Evolutionary conservation across 257 asterid genomes (phyloP).

Genomic region (Thymus quinquecostatus): DNA sequence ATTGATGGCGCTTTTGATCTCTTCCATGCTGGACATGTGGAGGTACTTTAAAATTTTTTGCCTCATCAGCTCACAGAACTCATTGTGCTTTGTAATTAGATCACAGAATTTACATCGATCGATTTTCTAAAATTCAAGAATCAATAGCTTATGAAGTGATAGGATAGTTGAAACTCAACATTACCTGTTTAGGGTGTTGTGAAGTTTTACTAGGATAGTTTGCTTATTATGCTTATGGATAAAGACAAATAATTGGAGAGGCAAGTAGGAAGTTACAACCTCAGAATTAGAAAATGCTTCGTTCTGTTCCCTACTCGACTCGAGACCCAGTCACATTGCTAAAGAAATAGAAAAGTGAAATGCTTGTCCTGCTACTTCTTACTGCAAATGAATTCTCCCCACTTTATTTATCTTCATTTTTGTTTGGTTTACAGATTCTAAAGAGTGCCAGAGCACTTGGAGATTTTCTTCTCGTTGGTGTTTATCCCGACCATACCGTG

Average conservation of each 20-base stretch:
- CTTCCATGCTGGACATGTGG: constrained; percentile 97
- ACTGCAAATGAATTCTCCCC: not conserved
- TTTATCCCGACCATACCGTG: constrained; percentile 75
- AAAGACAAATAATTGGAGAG: not conserved
- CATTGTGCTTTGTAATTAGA: constrained; percentile 16
- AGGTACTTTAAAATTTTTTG: constrained; percentile 53
- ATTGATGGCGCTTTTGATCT: constrained; percentile 98
- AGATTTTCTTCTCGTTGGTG: constrained; percentile 93
- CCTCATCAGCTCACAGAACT: constrained; percentile 7
- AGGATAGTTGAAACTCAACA: not conserved
- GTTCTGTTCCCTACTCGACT: not conserved
- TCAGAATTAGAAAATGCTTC: not conserved
- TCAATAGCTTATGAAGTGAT: not conserved
- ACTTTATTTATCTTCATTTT: constrained; percentile 3
- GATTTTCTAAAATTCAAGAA: not conserved
- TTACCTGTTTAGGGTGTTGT: not conserved
- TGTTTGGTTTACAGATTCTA: constrained; percentile 64
- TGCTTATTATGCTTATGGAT: not conserved
- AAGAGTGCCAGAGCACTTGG: constrained; percentile 84
- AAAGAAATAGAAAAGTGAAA: not conserved
- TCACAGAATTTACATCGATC: not conserved
- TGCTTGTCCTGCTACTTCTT: not conserved
- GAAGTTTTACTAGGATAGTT: constrained; percentile 5
- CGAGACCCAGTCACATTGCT: not conserved
- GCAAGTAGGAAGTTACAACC: not conserved